Percentiles rank a stretch among this genome's conserved stretches.
Evolutionary conservation across 176 grass and related monocot species (phyloP).

Genomic region (Tillandsia leiboldiana): DNA sequence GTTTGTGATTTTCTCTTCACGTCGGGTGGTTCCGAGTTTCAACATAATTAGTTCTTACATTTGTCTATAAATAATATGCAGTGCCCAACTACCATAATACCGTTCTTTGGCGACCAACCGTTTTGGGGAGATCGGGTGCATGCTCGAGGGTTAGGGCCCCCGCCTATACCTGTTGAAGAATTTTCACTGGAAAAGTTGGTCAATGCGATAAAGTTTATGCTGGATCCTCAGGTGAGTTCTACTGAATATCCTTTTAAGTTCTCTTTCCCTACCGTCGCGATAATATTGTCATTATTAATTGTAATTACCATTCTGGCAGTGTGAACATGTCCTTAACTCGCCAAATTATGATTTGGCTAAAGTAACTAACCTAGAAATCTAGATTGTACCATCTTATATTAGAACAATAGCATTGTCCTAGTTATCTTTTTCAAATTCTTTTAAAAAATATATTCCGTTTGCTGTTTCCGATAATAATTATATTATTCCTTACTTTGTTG

Average conservation of each 20-base stretch:
- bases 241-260: not conserved
- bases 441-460: not conserved
- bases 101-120: conserved; percentile 71
- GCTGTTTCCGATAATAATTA: too few relatives aligned
- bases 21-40: too few relatives aligned
- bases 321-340: too few relatives aligned
- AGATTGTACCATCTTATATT: not conserved
- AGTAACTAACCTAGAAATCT: too few relatives aligned
- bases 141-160: conserved; percentile 50
- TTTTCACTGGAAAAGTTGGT: conserved; percentile 40
- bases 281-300: too few relatives aligned
- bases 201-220: conserved; percentile 66
- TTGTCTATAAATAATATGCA: conserved; percentile 24
- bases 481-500: too few relatives aligned
- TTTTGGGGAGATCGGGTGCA: conserved; percentile 73
- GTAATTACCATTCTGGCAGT: too few relatives aligned
- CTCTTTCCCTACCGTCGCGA: too few relatives aligned
- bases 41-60: not conserved
- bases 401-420: not conserved
- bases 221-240: conserved; percentile 50
- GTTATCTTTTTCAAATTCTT: not conserved
- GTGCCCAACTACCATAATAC: conserved; percentile 65
- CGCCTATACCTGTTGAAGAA: conserved; percentile 58
- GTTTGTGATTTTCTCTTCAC: not conserved
- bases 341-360: too few relatives aligned